Percentiles rank a stretch among this genome's conserved stretches.
Conservation (phyloP, 345 rosid genomes). For the Linum usitatissimum region DNA sequence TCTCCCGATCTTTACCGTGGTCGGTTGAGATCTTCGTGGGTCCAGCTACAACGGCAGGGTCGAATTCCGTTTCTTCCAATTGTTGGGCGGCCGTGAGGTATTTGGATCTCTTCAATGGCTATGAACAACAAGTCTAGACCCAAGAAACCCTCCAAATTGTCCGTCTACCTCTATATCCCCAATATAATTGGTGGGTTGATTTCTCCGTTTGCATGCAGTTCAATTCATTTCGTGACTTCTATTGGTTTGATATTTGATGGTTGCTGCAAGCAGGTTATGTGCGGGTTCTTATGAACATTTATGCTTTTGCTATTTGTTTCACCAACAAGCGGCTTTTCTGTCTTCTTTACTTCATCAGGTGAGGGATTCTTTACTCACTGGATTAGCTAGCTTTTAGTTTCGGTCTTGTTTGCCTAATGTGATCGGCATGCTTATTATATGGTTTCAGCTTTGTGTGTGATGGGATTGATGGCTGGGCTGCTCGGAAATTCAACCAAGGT, state of each 20-base stretch:
- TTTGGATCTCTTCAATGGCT: constrained; percentile 33
- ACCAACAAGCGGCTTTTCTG: constrained; percentile 74
- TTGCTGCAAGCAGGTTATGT: constrained; percentile 44
- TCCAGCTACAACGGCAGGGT: background rate
- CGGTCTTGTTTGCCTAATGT: constrained; percentile 1
- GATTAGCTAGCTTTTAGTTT: background rate
- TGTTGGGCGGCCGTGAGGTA: background rate
- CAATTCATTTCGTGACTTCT: constrained; percentile 3
- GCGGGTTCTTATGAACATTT: constrained; percentile 64
- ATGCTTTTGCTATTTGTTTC: constrained; percentile 71
- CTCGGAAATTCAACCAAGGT: constrained; percentile 96
- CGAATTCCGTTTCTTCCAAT: background rate
- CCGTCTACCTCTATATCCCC: constrained; percentile 79
- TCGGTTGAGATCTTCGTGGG: background rate
- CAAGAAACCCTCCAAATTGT: constrained; percentile 34
- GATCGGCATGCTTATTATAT: constrained; percentile 6
- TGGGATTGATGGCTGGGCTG: constrained; percentile 90
- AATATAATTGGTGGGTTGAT: constrained; percentile 66
- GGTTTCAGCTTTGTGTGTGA: constrained; percentile 81
- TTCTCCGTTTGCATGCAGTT: background rate
- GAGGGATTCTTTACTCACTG: constrained; percentile 1
- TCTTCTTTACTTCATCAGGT: constrained; percentile 66
- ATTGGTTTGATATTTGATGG: constrained; percentile 3
- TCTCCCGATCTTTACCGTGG: background rate
- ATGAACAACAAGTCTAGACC: constrained; percentile 33